Evolutionary conservation across 768 basidiomycete species (phyloP), one percentile per base, ranked within the genome.

Genomic region (Mycena floridula): DNA sequence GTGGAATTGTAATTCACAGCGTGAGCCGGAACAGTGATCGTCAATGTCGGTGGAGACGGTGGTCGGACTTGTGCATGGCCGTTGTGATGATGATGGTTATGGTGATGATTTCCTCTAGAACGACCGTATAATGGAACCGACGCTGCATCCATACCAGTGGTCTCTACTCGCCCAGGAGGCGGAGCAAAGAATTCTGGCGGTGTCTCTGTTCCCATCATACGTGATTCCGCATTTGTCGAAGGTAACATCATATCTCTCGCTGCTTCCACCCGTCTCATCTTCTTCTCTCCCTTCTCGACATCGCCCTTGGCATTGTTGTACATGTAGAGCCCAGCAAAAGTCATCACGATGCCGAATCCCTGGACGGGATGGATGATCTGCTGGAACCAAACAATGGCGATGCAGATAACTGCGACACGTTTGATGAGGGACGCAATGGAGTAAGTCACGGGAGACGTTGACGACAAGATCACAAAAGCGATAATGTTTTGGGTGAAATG

Each of bases 401-500:
- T 87, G 68, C 92, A 94, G 58, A 99, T 99, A 56, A 99, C 96
- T 37, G 84, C 92, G 44, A 99, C 93, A 21, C 96, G 91, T 65
- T 99, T 99, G 69, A 97, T 81, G 57, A 99, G 81, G 3, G 92
- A 96, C 3, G 96, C 96, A 61, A 99, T 98, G 42, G 91, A 95
- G 66, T 99, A 99, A 1, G 96, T 98, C 53, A 99, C 96, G 16
- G 96, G 95, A 9, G 95, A 97, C 3, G 92, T 95, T 23, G 89
- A 90, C 2, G 95, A 83, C 39, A 99, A 81, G 57, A 99, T 90
- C 60, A 94, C 76, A 68, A 99, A 99, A 24, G 96, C 96, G 55
- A 98, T 89, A 58, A 98, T 85, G 72, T 93, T 98, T 65, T 99
- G 96, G 1, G 82, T 84, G 56, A 96, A 99, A 66, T 99, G 93